phyloP scores from a whole-genome alignment of 1,139 yeast genomes.

The Spencermartinsiella ligniputridi region DNA sequence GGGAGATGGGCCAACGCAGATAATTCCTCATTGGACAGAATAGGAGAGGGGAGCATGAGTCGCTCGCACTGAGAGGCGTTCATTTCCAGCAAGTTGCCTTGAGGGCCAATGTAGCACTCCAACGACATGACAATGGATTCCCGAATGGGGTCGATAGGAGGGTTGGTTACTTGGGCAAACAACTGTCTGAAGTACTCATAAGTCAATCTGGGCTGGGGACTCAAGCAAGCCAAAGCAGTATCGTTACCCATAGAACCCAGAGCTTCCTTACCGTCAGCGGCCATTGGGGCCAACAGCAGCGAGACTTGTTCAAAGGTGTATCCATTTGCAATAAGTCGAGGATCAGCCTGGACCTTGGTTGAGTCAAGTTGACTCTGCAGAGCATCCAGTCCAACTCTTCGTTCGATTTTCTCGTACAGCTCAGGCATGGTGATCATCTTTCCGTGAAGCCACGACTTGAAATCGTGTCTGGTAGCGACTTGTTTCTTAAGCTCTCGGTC shows the following conservation, averaged over 20 bases:
- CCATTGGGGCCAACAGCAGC: conserved; percentile 88
- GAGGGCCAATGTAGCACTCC: conserved; percentile 96
- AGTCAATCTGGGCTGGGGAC: conserved; percentile 85
- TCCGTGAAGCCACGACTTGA: conserved; percentile 88
- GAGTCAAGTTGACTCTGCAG: conserved; percentile 32
- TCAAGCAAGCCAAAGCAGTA: conserved; percentile 91
- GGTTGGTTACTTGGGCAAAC: conserved; percentile 97
- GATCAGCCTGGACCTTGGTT: conserved; percentile 64
- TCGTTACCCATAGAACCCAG: conserved; percentile 99
- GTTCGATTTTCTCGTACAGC: conserved; percentile 53
- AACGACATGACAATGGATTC: conserved; percentile 96
- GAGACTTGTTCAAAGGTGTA: conserved; percentile 90
- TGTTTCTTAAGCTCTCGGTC: conserved; percentile 79
- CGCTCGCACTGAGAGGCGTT: conserved; percentile 89
- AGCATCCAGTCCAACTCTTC: conserved; percentile 39
- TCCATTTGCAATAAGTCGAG: conserved; percentile 81
- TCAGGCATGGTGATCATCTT: conserved; percentile 82
- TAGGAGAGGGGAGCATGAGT: conserved; percentile 75
- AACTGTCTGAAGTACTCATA: conserved; percentile 95
- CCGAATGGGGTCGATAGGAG: conserved; percentile 97
- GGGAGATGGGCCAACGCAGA: conserved; percentile 68
- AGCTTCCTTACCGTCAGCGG: conserved; percentile 84
- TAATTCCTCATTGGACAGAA: conserved; percentile 68
- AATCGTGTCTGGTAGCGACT: conserved; percentile 84
- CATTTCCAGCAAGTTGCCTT: conserved; percentile 92